These are phyloP conservation scores for Urtica urens DNA, from an alignment of 306 rosid genomes.

Conservation along the genomic window DNA sequence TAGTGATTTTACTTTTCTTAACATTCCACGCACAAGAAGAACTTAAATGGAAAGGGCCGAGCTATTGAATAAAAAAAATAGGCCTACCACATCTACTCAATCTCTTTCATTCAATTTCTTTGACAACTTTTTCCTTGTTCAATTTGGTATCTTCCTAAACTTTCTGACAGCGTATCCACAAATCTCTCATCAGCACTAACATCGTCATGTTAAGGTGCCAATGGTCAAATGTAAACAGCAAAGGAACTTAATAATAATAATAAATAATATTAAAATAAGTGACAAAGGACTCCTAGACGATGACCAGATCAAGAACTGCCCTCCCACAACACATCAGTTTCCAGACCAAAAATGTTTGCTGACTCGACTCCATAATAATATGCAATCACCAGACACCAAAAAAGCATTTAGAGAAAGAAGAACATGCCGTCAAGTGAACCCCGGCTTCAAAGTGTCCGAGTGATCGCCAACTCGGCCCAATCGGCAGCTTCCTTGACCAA, in stretches of 20 bases:
- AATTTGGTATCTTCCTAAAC: too few relatives aligned
- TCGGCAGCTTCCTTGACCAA: slow-evolving; percentile 5
- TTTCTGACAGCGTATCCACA: slow-evolving; percentile 54
- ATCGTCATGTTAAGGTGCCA: slow-evolving; percentile 54
- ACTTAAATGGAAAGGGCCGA: too few relatives aligned
- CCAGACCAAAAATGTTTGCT: slow-evolving; percentile 65
- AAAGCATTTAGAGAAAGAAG: slow-evolving; percentile 55
- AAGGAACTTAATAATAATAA: too few relatives aligned
- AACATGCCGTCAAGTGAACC: slow-evolving; percentile 22
- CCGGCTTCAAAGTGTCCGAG: slow-evolving; percentile 50
- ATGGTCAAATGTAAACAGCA: slow-evolving; percentile 22
- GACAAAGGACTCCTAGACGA: too few relatives aligned
- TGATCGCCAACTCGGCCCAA: slow-evolving; percentile 7
- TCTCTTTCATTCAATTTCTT: too few relatives aligned
- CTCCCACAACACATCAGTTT: slow-evolving; percentile 34
- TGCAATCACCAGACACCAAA: slow-evolving; percentile 73
- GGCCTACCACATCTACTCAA: too few relatives aligned
- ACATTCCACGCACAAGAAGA: too few relatives aligned
- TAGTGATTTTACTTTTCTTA: too few relatives aligned
- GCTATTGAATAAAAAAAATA: too few relatives aligned
- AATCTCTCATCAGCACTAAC: slow-evolving; percentile 27
- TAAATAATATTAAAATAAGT: slow-evolving; percentile 33
- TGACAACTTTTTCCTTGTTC: too few relatives aligned
- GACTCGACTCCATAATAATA: slow-evolving; percentile 71
- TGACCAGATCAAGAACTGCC: slow-evolving; percentile 35